These are phyloP conservation scores for Sporothrix schenckii DNA, from an alignment of 2,329 filamentous ascomycete species.

Conservation along the genomic window DNA sequence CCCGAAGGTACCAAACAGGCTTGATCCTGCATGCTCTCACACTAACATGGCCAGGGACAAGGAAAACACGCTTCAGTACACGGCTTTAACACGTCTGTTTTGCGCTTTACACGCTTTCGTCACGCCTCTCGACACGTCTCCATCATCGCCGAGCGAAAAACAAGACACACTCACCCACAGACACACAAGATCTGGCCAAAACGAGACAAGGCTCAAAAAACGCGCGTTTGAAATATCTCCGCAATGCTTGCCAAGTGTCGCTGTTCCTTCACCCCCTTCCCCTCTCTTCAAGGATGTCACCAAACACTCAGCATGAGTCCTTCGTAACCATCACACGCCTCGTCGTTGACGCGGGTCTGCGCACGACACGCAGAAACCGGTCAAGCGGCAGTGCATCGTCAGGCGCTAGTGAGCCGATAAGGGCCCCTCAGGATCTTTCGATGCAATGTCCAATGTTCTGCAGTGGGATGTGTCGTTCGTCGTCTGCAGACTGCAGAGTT, in stretches of 20 bases:
- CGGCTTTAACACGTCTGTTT: slow-evolving; percentile 13
- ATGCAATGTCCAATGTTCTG: background rate
- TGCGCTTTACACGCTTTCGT: slow-evolving; percentile 10
- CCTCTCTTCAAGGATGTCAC: background rate
- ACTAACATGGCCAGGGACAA: background rate
- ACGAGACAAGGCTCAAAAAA: slow-evolving; percentile 19
- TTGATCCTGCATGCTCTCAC: slow-evolving; percentile 27
- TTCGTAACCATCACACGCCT: background rate
- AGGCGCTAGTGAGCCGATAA: slow-evolving; percentile 5
- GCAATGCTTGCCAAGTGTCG: slow-evolving; percentile 28
- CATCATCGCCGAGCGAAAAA: slow-evolving; percentile 10
- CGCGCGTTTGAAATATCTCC: slow-evolving; percentile 27
- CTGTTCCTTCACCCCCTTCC: slow-evolving; percentile 3
- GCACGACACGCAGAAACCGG: slow-evolving; percentile 10
- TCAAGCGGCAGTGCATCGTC: background rate
- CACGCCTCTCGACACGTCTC: slow-evolving; percentile 23
- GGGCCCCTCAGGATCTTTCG: background rate
- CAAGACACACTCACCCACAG: background rate
- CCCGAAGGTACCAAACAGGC: slow-evolving; percentile 9
- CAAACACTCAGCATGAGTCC: background rate
- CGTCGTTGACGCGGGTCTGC: slow-evolving; percentile 11
- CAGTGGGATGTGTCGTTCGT: background rate
- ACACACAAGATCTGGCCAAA: slow-evolving; percentile 19
- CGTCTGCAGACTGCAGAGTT: background rate
- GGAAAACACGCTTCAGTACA: slow-evolving; percentile 16